Conservation (phyloP, 441 rosid species). For the Biscutella auriculata region DNA sequence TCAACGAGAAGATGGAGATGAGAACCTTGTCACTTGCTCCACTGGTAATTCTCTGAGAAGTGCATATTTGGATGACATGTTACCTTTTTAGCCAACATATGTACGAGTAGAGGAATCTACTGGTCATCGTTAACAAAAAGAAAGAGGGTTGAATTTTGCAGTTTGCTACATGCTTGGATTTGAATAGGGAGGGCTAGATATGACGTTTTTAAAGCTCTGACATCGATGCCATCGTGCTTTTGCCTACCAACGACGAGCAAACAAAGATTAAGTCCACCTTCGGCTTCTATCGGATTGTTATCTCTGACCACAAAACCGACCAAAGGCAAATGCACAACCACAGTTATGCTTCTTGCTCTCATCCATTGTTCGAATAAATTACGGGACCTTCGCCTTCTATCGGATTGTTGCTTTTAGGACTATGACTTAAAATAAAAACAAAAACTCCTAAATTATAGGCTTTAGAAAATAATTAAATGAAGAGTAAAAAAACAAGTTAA, state of each 20-base stretch:
- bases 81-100: too few relatives aligned
- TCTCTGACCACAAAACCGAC: conserved; percentile 66
- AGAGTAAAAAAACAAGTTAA: too few relatives aligned
- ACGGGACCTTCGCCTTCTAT: too few relatives aligned
- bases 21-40: conserved; percentile 38
- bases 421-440: too few relatives aligned
- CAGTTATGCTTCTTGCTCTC: conserved; percentile 44
- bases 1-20: conserved; percentile 62
- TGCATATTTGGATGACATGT: conserved; percentile 26
- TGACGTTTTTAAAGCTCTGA: conserved; percentile 68
- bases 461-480: too few relatives aligned
- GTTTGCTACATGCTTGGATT: conserved; percentile 8
- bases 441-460: too few relatives aligned
- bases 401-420: too few relatives aligned
- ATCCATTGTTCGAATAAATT: too few relatives aligned
- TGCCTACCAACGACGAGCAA: conserved; percentile 61
- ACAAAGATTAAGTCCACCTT: conserved; percentile 46
- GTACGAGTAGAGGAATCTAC: too few relatives aligned
- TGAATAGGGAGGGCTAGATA: conserved; percentile 74
- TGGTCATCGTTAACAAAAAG: too few relatives aligned
- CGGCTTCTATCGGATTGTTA: conserved; percentile 60
- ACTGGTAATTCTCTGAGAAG: conserved; percentile 49
- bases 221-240: conserved; percentile 66
- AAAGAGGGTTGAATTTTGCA: too few relatives aligned
- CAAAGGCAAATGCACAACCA: conserved; percentile 68